These are phyloP conservation scores for Podila verticillata DNA, from an alignment of 192 early-diverging fungal genomes.

Conservation along the genomic window DNA sequence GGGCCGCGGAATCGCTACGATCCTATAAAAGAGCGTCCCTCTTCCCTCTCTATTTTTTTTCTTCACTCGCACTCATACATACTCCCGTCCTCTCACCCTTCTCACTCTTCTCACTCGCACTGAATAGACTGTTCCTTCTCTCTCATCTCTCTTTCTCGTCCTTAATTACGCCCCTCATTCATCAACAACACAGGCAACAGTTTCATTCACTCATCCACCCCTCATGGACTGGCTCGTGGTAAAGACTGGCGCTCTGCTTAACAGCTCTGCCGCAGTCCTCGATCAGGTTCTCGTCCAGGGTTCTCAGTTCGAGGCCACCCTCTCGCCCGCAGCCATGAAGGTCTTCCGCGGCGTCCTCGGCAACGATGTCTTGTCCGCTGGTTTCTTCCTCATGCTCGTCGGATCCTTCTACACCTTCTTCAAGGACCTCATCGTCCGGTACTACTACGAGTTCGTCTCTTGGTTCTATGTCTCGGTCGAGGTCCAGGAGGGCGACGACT, in stretches of 20 bases:
- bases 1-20: not conserved
- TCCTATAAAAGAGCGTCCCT: not conserved
- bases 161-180: not conserved
- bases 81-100: not conserved
- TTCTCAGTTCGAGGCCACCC: slow-evolving; percentile 32
- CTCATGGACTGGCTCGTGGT: slow-evolving; percentile 42
- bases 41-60: not conserved
- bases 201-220: not conserved
- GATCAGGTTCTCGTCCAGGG: slow-evolving; percentile 38
- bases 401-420: slow-evolving; percentile 48
- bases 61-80: not conserved
- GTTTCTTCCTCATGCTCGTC: slow-evolving; percentile 48
- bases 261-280: slow-evolving; percentile 37
- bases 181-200: not conserved
- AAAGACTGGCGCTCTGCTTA: slow-evolving; percentile 36
- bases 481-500: slow-evolving; percentile 49
- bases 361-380: slow-evolving; percentile 47
- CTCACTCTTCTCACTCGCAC: not conserved
- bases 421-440: slow-evolving; percentile 35
- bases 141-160: not conserved
- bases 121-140: not conserved
- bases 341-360: slow-evolving; percentile 45
- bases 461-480: slow-evolving; percentile 53
- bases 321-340: slow-evolving; percentile 44
- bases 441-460: slow-evolving; percentile 41